These are phyloP conservation scores for Pseudozyma pruni DNA, from an alignment of 1,284 basidiomycete genomes.

Conservation along the genomic window DNA sequence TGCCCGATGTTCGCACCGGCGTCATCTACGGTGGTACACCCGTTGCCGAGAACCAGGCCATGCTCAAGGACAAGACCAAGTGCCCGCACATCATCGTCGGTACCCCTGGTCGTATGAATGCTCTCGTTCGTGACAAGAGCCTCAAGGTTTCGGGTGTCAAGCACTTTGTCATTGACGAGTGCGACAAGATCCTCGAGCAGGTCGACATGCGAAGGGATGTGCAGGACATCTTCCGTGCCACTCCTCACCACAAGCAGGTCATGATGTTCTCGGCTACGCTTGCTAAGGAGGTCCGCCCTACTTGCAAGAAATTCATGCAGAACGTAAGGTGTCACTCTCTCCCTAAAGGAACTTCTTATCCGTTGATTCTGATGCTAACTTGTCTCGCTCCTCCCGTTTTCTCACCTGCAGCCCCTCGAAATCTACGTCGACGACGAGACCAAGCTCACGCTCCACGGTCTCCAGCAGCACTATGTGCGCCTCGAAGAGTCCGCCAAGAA, in stretches of 20 bases:
- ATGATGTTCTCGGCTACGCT: constrained; percentile 99
- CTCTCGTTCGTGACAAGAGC: constrained; percentile 65
- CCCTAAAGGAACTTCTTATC: too few species aligned
- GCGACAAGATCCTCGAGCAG: constrained; percentile 99
- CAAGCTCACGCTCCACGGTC: constrained; percentile 95
- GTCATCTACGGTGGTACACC: constrained; percentile 98
- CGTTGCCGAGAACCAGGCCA: constrained; percentile 91
- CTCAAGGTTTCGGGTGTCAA: constrained; percentile 66
- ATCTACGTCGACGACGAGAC: constrained; percentile 99
- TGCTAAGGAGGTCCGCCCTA: constrained; percentile 94
- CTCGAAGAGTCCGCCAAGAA: constrained; percentile 92
- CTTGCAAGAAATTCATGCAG: constrained; percentile 99
- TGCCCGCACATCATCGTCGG: constrained; percentile 99
- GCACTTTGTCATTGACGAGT: constrained; percentile 99
- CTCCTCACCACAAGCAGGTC: constrained; percentile 99
- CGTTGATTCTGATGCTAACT: neutral
- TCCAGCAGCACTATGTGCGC: constrained; percentile 95
- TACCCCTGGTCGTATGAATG: constrained; percentile 79
- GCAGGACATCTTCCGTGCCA: constrained; percentile 99
- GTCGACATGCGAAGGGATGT: constrained; percentile 99
- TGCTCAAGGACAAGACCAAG: constrained; percentile 93
- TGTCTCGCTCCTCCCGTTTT: neutral
- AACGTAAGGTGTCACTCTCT: constrained; percentile 82
- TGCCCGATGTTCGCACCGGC: constrained; percentile 96
- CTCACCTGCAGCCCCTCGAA: constrained; percentile 82